Conservation (phyloP, 2,329 filamentous ascomycete genomes). For the Penicillium sumatraense region DNA sequence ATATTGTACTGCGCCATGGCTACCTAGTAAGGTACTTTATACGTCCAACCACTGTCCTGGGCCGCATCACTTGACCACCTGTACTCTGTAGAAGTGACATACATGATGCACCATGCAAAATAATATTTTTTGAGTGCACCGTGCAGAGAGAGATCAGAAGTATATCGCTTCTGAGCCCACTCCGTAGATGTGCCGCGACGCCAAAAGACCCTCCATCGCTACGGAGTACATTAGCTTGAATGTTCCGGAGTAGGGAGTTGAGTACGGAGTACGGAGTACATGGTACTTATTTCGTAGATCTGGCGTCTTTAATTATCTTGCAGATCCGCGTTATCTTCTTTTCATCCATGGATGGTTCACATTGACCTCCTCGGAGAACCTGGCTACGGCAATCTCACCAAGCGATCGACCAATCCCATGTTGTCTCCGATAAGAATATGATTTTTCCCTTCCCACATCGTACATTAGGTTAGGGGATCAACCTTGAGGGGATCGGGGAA, state of each 20-base stretch:
- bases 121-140: neutral
- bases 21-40: neutral
- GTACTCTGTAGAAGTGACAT: neutral
- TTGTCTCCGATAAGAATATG: neutral
- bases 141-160: neutral
- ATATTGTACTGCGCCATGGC: neutral
- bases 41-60: neutral
- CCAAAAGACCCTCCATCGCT: neutral
- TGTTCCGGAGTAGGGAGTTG: too few species aligned
- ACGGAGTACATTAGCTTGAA: too few species aligned
- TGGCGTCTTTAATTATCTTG: conserved; percentile 1
- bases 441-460: conserved; percentile 9
- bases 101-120: neutral
- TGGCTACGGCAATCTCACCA: neutral
- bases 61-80: neutral
- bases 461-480: conserved; percentile 21
- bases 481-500: conserved; percentile 22
- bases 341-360: too few species aligned
- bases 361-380: neutral
- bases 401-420: neutral
- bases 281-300: too few species aligned
- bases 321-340: neutral
- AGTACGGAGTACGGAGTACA: too few species aligned
- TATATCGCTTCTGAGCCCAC: neutral
- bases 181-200: neutral